Conservation (phyloP, 306 rosid genomes). For the Medicago lupulina region DNA sequence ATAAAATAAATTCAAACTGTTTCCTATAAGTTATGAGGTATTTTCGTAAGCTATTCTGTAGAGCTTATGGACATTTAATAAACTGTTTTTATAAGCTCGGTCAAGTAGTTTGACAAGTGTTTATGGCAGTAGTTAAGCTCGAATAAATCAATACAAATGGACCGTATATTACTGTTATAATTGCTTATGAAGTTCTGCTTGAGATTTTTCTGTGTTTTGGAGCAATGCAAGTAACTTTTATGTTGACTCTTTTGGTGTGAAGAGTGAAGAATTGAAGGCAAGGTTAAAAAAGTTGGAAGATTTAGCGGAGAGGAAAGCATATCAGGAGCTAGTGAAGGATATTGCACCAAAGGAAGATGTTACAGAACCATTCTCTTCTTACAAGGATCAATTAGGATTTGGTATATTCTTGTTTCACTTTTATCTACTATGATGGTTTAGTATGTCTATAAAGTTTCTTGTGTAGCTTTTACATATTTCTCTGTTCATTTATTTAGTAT, state of each 20-base stretch:
- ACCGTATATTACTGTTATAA: not conserved
- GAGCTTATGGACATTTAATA: no score
- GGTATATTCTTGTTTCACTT: slow-evolving; percentile 52
- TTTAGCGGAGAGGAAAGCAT: slow-evolving; percentile 80
- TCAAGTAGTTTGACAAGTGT: no score
- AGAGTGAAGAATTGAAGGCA: slow-evolving; percentile 88
- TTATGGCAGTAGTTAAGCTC: no score
- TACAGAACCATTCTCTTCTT: slow-evolving; percentile 86
- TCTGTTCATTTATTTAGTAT: not conserved
- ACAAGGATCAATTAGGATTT: slow-evolving; percentile 88
- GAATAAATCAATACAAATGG: no score
- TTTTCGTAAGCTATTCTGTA: no score
- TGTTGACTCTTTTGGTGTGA: slow-evolving; percentile 30
- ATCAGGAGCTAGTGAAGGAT: slow-evolving; percentile 86
- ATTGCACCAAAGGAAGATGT: slow-evolving; percentile 57
- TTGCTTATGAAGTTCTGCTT: not conserved
- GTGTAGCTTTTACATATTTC: not conserved
- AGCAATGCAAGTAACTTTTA: slow-evolving; percentile 1
- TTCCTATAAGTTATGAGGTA: no score
- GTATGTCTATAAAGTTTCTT: slow-evolving; percentile 3
- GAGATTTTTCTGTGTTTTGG: no score
- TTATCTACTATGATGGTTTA: slow-evolving; percentile 1
- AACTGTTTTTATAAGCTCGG: no score
- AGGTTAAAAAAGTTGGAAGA: slow-evolving; percentile 73
- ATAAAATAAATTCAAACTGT: no score